These are phyloP conservation scores for Elongisporangium undulatum DNA, from an alignment of 352 stramenopile genomes.

Conservation along the genomic window DNA sequence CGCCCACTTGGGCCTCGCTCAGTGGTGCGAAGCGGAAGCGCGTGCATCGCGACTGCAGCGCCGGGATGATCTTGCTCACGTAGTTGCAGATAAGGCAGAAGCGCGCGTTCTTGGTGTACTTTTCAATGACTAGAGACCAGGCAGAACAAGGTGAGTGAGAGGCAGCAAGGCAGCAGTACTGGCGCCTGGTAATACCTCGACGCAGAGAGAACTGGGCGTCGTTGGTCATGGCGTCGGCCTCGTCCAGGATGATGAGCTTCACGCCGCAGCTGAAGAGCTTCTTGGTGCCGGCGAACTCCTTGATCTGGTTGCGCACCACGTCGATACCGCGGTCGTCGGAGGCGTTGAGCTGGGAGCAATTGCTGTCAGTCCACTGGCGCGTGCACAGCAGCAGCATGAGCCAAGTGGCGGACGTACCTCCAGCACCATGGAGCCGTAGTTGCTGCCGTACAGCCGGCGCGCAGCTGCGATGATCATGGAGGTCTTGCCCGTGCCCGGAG, in stretches of 20 bases:
- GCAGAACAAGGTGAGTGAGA: background rate
- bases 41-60: slow-evolving; percentile 96
- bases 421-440: slow-evolving; percentile 94
- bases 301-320: slow-evolving; percentile 97
- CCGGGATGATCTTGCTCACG: slow-evolving; percentile 98
- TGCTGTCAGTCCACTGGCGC: too few species aligned
- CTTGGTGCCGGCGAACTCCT: slow-evolving; percentile 97
- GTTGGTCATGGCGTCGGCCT: slow-evolving; percentile 98
- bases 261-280: slow-evolving; percentile 93
- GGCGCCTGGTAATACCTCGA: slow-evolving; percentile 48
- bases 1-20: slow-evolving; percentile 65
- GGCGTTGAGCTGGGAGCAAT: slow-evolving; percentile 91
- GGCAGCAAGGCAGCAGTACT: background rate
- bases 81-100: slow-evolving; percentile 99
- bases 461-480: slow-evolving; percentile 97
- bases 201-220: slow-evolving; percentile 96
- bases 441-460: slow-evolving; percentile 93
- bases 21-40: slow-evolving; percentile 84
- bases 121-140: slow-evolving; percentile 90
- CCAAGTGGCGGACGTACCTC: slow-evolving; percentile 38
- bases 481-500: slow-evolving; percentile 96
- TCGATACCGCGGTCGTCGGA: slow-evolving; percentile 97
- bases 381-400: background rate
- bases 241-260: slow-evolving; percentile 98
- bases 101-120: slow-evolving; percentile 97